Evolutionary conservation across 164 flowering plant species (phyloP).

Genomic region (Paratinospora sagittata): DNA sequence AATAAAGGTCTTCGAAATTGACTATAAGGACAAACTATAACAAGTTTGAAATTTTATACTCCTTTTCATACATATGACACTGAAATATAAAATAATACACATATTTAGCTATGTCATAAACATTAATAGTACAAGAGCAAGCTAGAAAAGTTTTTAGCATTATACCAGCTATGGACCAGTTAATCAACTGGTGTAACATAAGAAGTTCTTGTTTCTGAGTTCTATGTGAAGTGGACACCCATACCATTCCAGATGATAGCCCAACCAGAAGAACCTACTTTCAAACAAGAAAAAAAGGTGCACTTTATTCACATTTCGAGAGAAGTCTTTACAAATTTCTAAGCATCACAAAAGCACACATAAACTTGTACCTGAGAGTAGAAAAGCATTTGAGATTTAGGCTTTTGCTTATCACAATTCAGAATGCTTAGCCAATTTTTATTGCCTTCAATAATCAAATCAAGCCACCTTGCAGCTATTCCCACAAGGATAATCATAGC

Average conservation of each 20-base stretch:
- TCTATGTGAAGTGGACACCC: conserved; percentile 71
- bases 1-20: too few species aligned
- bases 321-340: conserved; percentile 8
- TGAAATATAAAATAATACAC: background rate
- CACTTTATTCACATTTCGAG: conserved; percentile 10
- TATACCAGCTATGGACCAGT: conserved; percentile 83
- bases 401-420: conserved; percentile 30
- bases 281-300: conserved; percentile 9
- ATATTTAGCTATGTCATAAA: background rate
- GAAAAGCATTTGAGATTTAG: conserved; percentile 52
- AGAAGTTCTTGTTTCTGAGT: conserved; percentile 78
- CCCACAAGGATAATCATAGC: conserved; percentile 54
- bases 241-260: conserved; percentile 74
- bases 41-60: background rate
- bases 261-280: conserved; percentile 64
- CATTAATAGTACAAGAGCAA: background rate
- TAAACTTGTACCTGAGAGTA: conserved; percentile 53
- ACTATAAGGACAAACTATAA: background rate
- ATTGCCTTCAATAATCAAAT: conserved; percentile 34
- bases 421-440: conserved; percentile 50
- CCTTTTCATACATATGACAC: too few species aligned
- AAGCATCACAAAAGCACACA: background rate
- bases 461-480: conserved; percentile 53
- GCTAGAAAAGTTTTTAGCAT: background rate
- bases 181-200: conserved; percentile 62